phyloP scores from a whole-genome alignment of 352 stramenopile species.

The Pythium guiyangense region DNA sequence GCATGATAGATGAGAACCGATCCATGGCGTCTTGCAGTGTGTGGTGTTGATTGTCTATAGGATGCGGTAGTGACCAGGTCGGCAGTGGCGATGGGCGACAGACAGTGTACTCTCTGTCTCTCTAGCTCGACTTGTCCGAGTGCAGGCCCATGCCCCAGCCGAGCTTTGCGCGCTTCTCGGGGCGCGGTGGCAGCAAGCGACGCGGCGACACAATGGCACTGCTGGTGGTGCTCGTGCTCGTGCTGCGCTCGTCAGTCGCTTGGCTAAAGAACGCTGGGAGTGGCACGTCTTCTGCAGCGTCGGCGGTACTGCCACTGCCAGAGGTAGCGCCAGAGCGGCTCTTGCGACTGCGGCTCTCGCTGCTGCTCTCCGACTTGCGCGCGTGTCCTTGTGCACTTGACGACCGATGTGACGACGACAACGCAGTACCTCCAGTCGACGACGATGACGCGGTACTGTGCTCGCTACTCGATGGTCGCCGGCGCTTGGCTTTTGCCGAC shows the following conservation, averaged over 20 bases:
- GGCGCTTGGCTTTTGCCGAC: slow-evolving; percentile 28
- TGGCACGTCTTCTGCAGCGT: slow-evolving; percentile 43
- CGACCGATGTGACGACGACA: slow-evolving; percentile 1
- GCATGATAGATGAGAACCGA: neutral
- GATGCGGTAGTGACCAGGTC: too few relatives aligned
- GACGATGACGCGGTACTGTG: slow-evolving; percentile 2
- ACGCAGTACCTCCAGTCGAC: too few relatives aligned
- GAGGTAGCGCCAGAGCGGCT: neutral
- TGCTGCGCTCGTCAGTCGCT: slow-evolving; percentile 13
- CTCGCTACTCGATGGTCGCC: slow-evolving; percentile 9
- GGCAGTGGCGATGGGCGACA: neutral
- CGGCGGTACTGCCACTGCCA: slow-evolving; percentile 9
- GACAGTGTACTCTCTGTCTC: too few relatives aligned
- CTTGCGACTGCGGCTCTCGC: neutral
- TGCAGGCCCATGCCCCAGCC: slow-evolving; percentile 80
- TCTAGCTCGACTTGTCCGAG: slow-evolving; percentile 5
- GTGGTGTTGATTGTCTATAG: too few relatives aligned
- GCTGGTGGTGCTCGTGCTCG: slow-evolving; percentile 3
- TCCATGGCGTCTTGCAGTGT: too few relatives aligned
- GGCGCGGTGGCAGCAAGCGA: neutral
- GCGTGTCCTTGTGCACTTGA: slow-evolving; percentile 10
- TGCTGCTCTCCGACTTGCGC: slow-evolving; percentile 10
- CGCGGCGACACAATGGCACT: neutral
- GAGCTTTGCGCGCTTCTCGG: slow-evolving; percentile 56
- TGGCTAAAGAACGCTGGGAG: slow-evolving; percentile 38